phyloP scores from a whole-genome alignment of 2,329 filamentous ascomycete species.

The Alternaria brassicicola region DNA sequence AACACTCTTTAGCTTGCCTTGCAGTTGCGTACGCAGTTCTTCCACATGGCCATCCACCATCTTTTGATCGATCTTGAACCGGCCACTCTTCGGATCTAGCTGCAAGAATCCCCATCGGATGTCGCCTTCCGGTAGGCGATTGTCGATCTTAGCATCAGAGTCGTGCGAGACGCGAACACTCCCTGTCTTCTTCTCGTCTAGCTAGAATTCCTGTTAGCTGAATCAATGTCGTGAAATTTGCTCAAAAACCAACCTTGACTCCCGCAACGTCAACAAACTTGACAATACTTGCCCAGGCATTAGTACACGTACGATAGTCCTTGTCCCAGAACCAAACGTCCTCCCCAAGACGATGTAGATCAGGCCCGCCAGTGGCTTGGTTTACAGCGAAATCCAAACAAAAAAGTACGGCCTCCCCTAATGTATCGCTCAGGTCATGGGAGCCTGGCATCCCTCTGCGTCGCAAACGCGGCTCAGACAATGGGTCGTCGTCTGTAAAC shows the following conservation, averaged over 20 bases:
- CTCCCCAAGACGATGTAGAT: constrained; percentile 57
- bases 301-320: constrained; percentile 48
- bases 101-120: constrained; percentile 45
- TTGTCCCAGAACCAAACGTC: constrained; percentile 58
- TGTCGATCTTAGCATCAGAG: constrained; percentile 19
- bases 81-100: constrained; percentile 32
- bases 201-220: constrained; percentile 19
- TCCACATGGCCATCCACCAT: constrained; percentile 42
- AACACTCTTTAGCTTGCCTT: constrained; percentile 39
- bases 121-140: constrained; percentile 34
- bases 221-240: background rate
- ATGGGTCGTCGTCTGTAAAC: constrained; percentile 47
- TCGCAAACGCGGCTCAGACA: constrained; percentile 46
- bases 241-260: constrained; percentile 35
- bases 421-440: constrained; percentile 55
- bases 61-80: constrained; percentile 42
- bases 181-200: constrained; percentile 53
- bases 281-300: constrained; percentile 54
- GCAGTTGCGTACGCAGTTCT: constrained; percentile 38
- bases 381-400: constrained; percentile 57
- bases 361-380: constrained; percentile 48
- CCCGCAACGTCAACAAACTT: constrained; percentile 53
- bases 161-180: constrained; percentile 45
- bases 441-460: constrained; percentile 55
- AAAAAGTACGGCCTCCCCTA: constrained; percentile 57